Evolutionary conservation across 2,329 filamentous ascomycete genomes (phyloP).

Genomic region (Cytospora paraplurivora): DNA sequence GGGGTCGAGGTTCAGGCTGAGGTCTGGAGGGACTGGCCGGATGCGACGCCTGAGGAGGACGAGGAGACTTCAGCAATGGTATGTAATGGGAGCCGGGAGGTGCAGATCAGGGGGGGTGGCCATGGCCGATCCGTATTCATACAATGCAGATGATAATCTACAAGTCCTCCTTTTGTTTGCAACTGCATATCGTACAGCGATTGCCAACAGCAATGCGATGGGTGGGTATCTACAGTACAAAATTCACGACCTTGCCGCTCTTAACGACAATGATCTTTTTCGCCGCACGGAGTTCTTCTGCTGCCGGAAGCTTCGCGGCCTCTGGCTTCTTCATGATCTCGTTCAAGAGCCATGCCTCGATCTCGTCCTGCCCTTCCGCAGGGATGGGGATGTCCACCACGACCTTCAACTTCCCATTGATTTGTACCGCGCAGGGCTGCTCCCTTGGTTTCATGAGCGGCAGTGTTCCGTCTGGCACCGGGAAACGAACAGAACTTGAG

Average conservation of each 20-base stretch:
- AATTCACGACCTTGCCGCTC: conserved; percentile 72
- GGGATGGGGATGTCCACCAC: conserved; percentile 64
- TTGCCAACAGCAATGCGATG: not conserved
- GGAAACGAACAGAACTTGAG: conserved; percentile 58
- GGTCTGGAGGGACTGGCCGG: conserved; percentile 73
- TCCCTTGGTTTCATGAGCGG: conserved; percentile 52
- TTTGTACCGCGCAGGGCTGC: conserved; percentile 67
- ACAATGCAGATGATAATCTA: conserved; percentile 19
- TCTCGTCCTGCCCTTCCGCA: conserved; percentile 42
- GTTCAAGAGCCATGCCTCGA: conserved; percentile 63
- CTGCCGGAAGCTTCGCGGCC: conserved; percentile 54
- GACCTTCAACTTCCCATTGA: conserved; percentile 78
- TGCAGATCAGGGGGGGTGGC: conserved; percentile 51
- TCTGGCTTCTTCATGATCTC: conserved; percentile 66
- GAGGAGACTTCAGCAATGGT: conserved; percentile 34
- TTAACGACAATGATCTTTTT: conserved; percentile 67
- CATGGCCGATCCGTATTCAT: conserved; percentile 50
- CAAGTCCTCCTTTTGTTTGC: not conserved
- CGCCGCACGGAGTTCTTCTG: conserved; percentile 51
- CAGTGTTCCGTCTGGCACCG: conserved; percentile 54
- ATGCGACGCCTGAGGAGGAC: conserved; percentile 39
- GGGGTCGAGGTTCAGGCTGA: conserved; percentile 50
- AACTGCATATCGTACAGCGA: not conserved
- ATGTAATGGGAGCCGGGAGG: conserved; percentile 29
- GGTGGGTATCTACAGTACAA: conserved; percentile 55